Base-by-base conservation (phyloP, 768 basidiomycete species). In the Trametes maxima region DNA sequence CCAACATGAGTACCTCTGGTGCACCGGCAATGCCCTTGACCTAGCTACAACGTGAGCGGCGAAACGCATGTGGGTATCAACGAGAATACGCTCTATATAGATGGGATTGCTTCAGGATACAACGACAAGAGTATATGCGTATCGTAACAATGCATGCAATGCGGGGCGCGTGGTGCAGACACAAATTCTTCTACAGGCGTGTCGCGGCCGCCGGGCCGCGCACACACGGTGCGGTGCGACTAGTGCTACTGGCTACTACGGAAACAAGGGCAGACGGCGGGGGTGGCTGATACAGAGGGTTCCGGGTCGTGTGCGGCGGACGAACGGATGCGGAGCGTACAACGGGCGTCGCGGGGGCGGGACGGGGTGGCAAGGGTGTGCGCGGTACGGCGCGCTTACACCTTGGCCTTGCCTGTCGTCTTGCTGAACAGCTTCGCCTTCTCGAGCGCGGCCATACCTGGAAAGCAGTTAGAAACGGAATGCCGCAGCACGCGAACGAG, bases 381-480 rank as follows among this genome's bases (percentile, higher is more conserved):
- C 48, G 5, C 17, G 46, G 4, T n/a, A 25, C 42, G 45, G 37
- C 11, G 44, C 39, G 45, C 48, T 74, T 78, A 91, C 40, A 28
- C 82, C 76, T 81, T 91, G 49, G 88, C 85, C 75, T 87, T 92
- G 39, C 79, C 71, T 19, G 90, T 80, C 14, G 82, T 87, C 81
- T 95, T 97, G 77, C 90, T 88, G 77, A 96, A 92, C 66, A 97
- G 81, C 75, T 92, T 92, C 51, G 94, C 94, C 78, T 95, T 95
- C 75, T 95, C 95, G 67, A 97, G 88, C 44, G 93, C 88, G 42
- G 85, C 84, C 70, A 85, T 81, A 85, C 90, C 91, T 92, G 66
- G 10, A 60, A 2, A 12, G 5, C 11, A 19, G 11, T 19, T 43
- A 5, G 21, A 11, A 2, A 28, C 5, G 13, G 21, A 21, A 8